Conservation (phyloP, 1,284 basidiomycete genomes). For the Rhodotorula sp. region DNA sequence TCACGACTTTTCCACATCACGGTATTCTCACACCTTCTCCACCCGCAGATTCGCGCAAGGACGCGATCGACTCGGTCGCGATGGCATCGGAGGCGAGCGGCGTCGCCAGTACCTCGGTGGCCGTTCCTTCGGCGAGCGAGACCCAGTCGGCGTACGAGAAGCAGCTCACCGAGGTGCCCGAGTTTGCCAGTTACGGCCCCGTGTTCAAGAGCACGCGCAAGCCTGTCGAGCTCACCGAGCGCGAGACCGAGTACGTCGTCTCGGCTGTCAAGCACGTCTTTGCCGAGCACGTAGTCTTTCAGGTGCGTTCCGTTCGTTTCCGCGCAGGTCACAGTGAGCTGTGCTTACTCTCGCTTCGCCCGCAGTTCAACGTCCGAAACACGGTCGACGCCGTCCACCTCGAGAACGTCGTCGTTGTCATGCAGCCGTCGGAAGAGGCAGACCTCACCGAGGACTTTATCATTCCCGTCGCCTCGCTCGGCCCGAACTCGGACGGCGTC, state of each 20-base stretch:
- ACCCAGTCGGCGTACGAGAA: conserved; percentile 80
- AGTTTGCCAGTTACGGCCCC: conserved; percentile 80
- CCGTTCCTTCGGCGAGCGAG: conserved; percentile 66
- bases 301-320: conserved; percentile 55
- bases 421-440: conserved; percentile 71
- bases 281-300: conserved; percentile 93
- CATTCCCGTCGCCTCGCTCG: conserved; percentile 72
- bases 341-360: conserved; percentile 6
- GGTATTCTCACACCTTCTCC: too few species aligned
- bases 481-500: conserved; percentile 69
- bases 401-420: conserved; percentile 92
- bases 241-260: conserved; percentile 97
- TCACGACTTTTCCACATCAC: neutral
- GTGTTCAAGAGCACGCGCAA: conserved; percentile 83
- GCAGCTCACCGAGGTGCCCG: conserved; percentile 81
- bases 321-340: neutral
- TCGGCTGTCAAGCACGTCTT: conserved; percentile 96
- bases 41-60: conserved; percentile 32
- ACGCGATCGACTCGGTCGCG: conserved; percentile 25
- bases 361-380: conserved; percentile 93
- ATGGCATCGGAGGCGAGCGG: conserved; percentile 22
- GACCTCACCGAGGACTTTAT: conserved; percentile 88
- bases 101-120: neutral
- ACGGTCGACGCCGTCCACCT: conserved; percentile 91
- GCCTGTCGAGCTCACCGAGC: conserved; percentile 84